Base-by-base conservation (phyloP, 768 basidiomycete genomes). In the Mycena latifolia region DNA sequence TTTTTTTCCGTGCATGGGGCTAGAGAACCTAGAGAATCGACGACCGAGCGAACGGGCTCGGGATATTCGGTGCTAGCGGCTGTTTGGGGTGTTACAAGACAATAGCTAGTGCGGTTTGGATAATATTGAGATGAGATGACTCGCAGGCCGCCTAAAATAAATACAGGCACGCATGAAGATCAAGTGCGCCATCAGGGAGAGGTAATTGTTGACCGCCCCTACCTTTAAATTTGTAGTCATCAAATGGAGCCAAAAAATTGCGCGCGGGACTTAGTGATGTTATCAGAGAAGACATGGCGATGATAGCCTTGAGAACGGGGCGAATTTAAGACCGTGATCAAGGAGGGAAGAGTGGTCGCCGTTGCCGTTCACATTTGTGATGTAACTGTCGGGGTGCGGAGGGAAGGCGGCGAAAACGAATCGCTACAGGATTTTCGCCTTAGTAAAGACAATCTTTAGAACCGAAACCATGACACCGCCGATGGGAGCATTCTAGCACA, bases 201-300 rank as follows among this genome's bases (percentile, higher is more conserved):
- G 11, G 31, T 6, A 33, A 33, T n/a, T n/a, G n/a, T 35, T 7
- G 33, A 14, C 6, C 33, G 33, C 33, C 8, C 14, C 8, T 14
- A 35, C 33, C 6, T 35, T 35, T 35, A 35, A 6, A 35, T 35
- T 35, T 35, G 8, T 6, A 39, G 14, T 9, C n/a, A n/a, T n/a
- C 10, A 39, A 39, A 39, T 5, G 55, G 55, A 43, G 55, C 10
- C 20, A 56, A 43, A n/a, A 55, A 41, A 25, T 25, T 6, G 18
- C 25, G 29, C 15, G 31, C 4, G 14, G 2, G 29, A 52, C 8
- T 7, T 24, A 0, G 12, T 55, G 54, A 41, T 43, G 8, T 28
- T 20, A 55, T 55, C 53, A 55, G 53, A 55, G 39, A 43, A 55
- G 54, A 55, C 41, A 55, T 55, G 28, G 28, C 54, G 27, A 43